Conservation (phyloP, 129 eudicot genomes). For the Scalesia atractyloides region DNA sequence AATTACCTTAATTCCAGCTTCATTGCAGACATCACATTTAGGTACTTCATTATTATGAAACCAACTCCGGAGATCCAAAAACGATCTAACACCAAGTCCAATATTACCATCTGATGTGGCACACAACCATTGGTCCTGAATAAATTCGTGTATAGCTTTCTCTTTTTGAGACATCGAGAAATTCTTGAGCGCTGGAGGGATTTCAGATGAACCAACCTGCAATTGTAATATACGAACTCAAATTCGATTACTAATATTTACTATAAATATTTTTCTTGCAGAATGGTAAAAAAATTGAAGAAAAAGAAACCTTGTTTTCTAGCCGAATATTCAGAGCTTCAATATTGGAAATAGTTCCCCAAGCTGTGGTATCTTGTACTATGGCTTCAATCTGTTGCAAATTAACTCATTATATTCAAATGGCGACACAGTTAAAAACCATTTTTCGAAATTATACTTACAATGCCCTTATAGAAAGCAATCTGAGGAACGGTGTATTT, state of each 20-base stretch:
- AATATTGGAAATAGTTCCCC: slow-evolving; percentile 63
- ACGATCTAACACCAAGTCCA: slow-evolving; percentile 91
- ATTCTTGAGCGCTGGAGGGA: slow-evolving; percentile 70
- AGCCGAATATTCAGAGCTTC: slow-evolving; percentile 68
- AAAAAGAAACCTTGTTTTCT: slow-evolving; percentile 65
- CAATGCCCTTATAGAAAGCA: slow-evolving; percentile 88
- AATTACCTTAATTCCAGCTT: slow-evolving; percentile 86
- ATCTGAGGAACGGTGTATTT: slow-evolving; percentile 82
- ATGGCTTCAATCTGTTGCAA: slow-evolving; percentile 77
- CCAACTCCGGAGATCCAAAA: slow-evolving; percentile 95
- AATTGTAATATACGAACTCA: slow-evolving; percentile 33
- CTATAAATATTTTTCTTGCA: not conserved
- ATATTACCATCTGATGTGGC: slow-evolving; percentile 51
- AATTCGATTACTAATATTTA: not conserved
- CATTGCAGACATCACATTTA: slow-evolving; percentile 87
- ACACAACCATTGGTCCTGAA: slow-evolving; percentile 82
- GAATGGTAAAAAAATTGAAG: not conserved
- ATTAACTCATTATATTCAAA: slow-evolving; percentile 16
- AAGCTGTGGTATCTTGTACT: slow-evolving; percentile 63
- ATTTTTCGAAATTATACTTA: slow-evolving; percentile 39
- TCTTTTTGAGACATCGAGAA: slow-evolving; percentile 85
- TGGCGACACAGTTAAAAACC: slow-evolving; percentile 7
- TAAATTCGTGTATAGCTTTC: slow-evolving; percentile 68
- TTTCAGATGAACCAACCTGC: slow-evolving; percentile 48
- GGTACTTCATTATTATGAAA: slow-evolving; percentile 79